Conservation (phyloP, 2,329 filamentous ascomycete species). For the Colletotrichum nymphaeae region DNA sequence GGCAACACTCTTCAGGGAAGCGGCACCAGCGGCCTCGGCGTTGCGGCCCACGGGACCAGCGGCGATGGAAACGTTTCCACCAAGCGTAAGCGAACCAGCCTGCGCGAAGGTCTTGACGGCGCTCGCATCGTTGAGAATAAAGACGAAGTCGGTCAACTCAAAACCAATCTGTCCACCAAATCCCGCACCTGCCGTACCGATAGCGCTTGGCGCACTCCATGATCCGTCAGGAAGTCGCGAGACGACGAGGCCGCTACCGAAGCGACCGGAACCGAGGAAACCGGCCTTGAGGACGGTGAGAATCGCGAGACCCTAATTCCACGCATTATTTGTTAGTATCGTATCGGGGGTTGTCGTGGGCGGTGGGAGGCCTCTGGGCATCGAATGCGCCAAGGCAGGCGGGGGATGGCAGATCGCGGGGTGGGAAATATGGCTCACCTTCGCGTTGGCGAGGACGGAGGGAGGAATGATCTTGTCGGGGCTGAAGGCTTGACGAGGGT, state of each 20-base stretch:
- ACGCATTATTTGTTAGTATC: slow-evolving; percentile 26
- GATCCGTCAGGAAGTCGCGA: slow-evolving; percentile 80
- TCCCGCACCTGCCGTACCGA: slow-evolving; percentile 83
- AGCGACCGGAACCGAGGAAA: slow-evolving; percentile 84
- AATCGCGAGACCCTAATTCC: slow-evolving; percentile 78
- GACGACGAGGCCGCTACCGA: slow-evolving; percentile 85
- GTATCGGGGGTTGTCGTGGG: neutral
- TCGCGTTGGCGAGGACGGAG: slow-evolving; percentile 87
- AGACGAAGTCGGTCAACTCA: slow-evolving; percentile 94
- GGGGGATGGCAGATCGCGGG: slow-evolving; percentile 21
- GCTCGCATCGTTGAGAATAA: slow-evolving; percentile 92
- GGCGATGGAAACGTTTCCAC: slow-evolving; percentile 95
- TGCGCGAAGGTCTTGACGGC: slow-evolving; percentile 96
- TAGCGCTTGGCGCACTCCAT: slow-evolving; percentile 86
- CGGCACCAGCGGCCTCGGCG: slow-evolving; percentile 94
- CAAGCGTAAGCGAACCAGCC: slow-evolving; percentile 88
- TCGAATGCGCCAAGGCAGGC: slow-evolving; percentile 16
- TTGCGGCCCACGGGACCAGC: slow-evolving; percentile 94
- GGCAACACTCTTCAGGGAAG: slow-evolving; percentile 87
- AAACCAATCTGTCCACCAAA: slow-evolving; percentile 90
- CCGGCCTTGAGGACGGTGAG: slow-evolving; percentile 89
- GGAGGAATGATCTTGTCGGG: slow-evolving; percentile 98
- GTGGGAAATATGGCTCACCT: slow-evolving; percentile 64
- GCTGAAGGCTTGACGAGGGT: slow-evolving; percentile 91
- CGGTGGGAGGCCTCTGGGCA: slow-evolving; percentile 5